These are phyloP conservation scores for Leccinum pachyderme DNA, from an alignment of 1,284 basidiomycete genomes.

Conservation along the genomic window DNA sequence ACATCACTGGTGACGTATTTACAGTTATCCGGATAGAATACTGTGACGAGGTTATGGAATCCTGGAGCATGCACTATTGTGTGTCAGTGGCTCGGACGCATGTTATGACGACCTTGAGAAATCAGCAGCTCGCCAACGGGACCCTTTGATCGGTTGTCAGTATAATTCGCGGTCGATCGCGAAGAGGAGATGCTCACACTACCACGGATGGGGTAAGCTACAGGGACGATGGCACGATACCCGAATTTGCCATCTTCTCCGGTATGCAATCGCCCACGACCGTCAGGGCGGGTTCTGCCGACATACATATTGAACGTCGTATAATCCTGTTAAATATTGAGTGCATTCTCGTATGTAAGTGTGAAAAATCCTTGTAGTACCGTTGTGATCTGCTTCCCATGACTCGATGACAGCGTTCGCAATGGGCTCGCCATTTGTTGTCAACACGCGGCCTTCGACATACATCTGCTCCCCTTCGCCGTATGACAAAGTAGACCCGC, in stretches of 20 bases:
- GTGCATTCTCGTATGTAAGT: background rate
- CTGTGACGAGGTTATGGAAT: slow-evolving; percentile 70
- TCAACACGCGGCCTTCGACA: slow-evolving; percentile 68
- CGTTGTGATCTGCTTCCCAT: slow-evolving; percentile 77
- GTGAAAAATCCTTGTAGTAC: background rate
- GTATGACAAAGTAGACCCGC: slow-evolving; percentile 71
- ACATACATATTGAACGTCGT: slow-evolving; percentile 67
- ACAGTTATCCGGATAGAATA: slow-evolving; percentile 74
- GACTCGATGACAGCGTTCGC: slow-evolving; percentile 71
- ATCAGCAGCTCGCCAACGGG: slow-evolving; percentile 67
- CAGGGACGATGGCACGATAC: slow-evolving; percentile 77
- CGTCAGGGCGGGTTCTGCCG: slow-evolving; percentile 63
- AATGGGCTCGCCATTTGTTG: slow-evolving; percentile 68
- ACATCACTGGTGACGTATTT: slow-evolving; percentile 63
- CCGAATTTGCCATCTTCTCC: slow-evolving; percentile 66
- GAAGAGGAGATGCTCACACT: slow-evolving; percentile 45
- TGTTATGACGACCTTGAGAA: slow-evolving; percentile 66
- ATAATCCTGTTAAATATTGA: slow-evolving; percentile 40
- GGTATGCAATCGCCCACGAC: slow-evolving; percentile 67
- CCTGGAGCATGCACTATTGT: slow-evolving; percentile 68
- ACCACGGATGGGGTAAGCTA: slow-evolving; percentile 74
- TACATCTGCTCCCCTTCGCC: slow-evolving; percentile 82
- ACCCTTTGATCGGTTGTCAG: slow-evolving; percentile 42
- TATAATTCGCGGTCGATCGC: background rate
- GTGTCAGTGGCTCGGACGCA: slow-evolving; percentile 79